Evolutionary conservation across 345 rosid species (phyloP), one percentile per base, ranked within the genome.

Genomic region (Euclidium syriacum): DNA sequence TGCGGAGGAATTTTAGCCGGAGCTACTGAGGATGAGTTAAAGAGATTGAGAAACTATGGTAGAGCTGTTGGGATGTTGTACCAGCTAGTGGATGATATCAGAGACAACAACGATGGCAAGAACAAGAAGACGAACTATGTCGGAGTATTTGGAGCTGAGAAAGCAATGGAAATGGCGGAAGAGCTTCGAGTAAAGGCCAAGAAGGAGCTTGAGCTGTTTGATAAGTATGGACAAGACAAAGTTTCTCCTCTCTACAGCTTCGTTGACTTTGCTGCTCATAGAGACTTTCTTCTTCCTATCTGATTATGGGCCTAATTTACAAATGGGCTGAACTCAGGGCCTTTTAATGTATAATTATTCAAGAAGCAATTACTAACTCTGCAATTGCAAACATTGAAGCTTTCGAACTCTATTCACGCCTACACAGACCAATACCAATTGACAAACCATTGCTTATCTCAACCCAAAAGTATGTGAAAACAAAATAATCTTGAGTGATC

Each of bases 1-100:
- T 94, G 97, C 9, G 97, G 99, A 11, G 99, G 97, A 9, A 65
- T 94, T 24, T 59, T 94, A 46, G 99, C 84, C 1, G 99, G 99
- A 58, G 99, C 96, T 9, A 41, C 65, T 26, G 82, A 85, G n/a
- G 81, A 82, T 33, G 99, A 94, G 79, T 59, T 94, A 10, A 74
- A 72, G 35, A 71, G 81, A 41, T 68, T 94, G 67, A 69, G 97
- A 73, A 78, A 81, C 59, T 94, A 94, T 26, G 99, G 96, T 12
- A 83, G 87, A 77, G 91, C 95, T 16, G 92, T 90, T 29, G 97
- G 96, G 42, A 89, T 94, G 26, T 58, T 94, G 54, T 90, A 94
- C 74, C 87, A 81, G 63, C 86, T 87, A 27, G 91, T 87, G 7
- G 83, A 85, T 48, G 96, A 92, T 73, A 64, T 92, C 25, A 22